These are phyloP conservation scores for Salix caprea DNA, from an alignment of 345 rosid genomes.

Conservation along the genomic window DNA sequence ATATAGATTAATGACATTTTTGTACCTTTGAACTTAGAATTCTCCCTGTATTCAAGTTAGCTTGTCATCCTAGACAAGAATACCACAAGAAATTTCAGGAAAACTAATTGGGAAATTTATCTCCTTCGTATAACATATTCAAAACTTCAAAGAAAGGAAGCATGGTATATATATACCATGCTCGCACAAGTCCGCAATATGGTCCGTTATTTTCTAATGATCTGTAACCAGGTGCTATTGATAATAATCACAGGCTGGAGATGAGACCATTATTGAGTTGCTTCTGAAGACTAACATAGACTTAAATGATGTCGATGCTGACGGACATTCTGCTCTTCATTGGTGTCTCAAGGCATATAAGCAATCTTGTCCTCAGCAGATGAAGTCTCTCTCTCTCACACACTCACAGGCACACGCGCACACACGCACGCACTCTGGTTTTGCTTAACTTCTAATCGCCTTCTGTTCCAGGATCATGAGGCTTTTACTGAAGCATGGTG, in stretches of 20 bases:
- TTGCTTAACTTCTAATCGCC: slow-evolving; percentile 4
- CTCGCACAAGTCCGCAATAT: not conserved
- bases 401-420: not conserved
- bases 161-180: not conserved
- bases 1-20: not conserved
- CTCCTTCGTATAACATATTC: not conserved
- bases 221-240: slow-evolving; percentile 7
- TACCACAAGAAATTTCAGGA: not conserved
- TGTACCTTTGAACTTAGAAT: not conserved
- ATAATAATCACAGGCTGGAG: slow-evolving; percentile 52
- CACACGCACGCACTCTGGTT: not conserved
- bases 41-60: not conserved
- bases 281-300: slow-evolving; percentile 55
- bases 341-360: slow-evolving; percentile 57
- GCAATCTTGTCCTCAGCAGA: slow-evolving; percentile 51
- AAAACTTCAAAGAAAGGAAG: not conserved
- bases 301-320: slow-evolving; percentile 58
- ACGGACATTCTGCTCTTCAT: slow-evolving; percentile 73
- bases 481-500: slow-evolving; percentile 60
- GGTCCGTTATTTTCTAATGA: not conserved
- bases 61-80: not conserved
- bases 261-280: slow-evolving; percentile 61
- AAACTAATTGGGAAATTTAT: not conserved
- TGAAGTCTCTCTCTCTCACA: slow-evolving; percentile 40
- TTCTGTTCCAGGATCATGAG: slow-evolving; percentile 47